Percentiles rank a stretch among this genome's conserved stretches.
phyloP scores from a whole-genome alignment of 2,329 filamentous ascomycete genomes.

The Ophiostoma sp. region DNA sequence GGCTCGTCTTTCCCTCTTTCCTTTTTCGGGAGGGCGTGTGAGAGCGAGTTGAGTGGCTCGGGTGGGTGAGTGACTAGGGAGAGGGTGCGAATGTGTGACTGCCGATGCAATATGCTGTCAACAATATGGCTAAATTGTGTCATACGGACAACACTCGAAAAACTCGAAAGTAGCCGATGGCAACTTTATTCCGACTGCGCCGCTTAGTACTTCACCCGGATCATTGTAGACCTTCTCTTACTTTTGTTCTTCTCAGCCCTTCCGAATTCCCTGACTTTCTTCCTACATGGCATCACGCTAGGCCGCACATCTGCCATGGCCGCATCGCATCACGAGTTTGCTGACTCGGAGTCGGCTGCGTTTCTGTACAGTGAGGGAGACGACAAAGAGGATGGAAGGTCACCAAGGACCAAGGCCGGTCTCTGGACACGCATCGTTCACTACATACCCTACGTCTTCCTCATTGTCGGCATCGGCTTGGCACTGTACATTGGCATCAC shows the following conservation, averaged over 20 bases:
- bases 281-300: background rate
- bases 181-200: background rate
- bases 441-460: constrained; percentile 12
- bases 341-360: constrained; percentile 27
- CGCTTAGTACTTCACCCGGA: background rate
- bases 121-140: background rate
- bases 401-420: background rate
- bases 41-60: background rate
- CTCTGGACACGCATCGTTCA: background rate
- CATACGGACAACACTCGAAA: background rate
- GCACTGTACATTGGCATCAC: constrained; percentile 2
- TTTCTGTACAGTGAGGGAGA: constrained; percentile 23
- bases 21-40: constrained; percentile 19
- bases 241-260: no score
- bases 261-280: background rate
- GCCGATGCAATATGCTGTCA: background rate
- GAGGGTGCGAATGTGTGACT: background rate
- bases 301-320: constrained; percentile 12
- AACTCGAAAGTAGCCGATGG: background rate
- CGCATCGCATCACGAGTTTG: constrained; percentile 20
- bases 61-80: background rate
- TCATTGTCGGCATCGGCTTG: constrained; percentile 9
- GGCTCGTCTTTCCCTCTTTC: constrained; percentile 4
- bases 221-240: background rate
- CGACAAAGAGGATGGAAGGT: background rate